A percentile compares a stretch with the other conserved stretches of the same genome.
phyloP scores from a whole-genome alignment of 2,329 filamentous ascomycete species.

The Teratosphaeria zuluensis region DNA sequence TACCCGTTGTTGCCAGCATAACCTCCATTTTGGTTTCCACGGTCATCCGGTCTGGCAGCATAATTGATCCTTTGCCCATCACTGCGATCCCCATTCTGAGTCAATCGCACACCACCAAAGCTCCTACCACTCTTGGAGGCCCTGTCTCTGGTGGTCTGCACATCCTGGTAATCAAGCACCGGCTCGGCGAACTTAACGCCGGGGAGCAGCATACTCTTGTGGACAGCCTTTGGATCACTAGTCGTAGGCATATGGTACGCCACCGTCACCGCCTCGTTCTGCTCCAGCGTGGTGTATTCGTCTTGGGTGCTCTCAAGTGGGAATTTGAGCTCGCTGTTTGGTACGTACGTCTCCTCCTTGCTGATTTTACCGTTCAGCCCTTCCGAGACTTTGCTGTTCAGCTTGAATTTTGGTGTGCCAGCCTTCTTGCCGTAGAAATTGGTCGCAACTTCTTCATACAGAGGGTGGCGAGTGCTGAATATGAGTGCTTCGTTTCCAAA shows the following conservation, averaged over 20 bases:
- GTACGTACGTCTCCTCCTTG: slow-evolving; percentile 75
- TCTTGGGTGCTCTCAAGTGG: slow-evolving; percentile 63
- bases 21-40: slow-evolving; percentile 15
- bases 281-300: slow-evolving; percentile 58
- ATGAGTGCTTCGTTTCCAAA: slow-evolving; percentile 73
- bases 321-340: slow-evolving; percentile 71
- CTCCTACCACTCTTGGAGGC: slow-evolving; percentile 57
- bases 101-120: slow-evolving; percentile 58
- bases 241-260: slow-evolving; percentile 73
- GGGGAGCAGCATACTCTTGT: slow-evolving; percentile 90
- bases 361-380: slow-evolving; percentile 72
- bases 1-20: slow-evolving; percentile 18
- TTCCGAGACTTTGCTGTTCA: slow-evolving; percentile 66
- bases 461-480: slow-evolving; percentile 70
- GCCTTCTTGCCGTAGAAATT: slow-evolving; percentile 92
- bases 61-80: slow-evolving; percentile 47
- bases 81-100: slow-evolving; percentile 34
- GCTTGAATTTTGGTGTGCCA: slow-evolving; percentile 51
- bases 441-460: slow-evolving; percentile 75
- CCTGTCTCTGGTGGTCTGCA: slow-evolving; percentile 61
- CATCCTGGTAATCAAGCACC: slow-evolving; percentile 64
- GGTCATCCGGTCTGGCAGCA: slow-evolving; percentile 22
- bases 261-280: slow-evolving; percentile 81
- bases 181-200: slow-evolving; percentile 66
- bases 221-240: slow-evolving; percentile 43